These are phyloP conservation scores for Potentilla sterilis DNA, from an alignment of 306 rosid genomes.

Conservation along the genomic window DNA sequence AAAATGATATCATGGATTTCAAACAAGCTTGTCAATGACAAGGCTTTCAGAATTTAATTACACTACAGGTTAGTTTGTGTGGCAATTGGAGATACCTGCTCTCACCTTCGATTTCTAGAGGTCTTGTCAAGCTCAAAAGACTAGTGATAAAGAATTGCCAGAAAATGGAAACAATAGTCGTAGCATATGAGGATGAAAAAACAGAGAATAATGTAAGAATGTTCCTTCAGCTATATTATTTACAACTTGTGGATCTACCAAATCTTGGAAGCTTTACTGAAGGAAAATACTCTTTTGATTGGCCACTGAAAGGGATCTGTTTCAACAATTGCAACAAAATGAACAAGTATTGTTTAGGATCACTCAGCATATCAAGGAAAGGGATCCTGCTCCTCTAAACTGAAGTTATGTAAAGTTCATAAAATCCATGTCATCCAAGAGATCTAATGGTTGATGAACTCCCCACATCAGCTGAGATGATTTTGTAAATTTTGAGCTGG, in stretches of 20 bases:
- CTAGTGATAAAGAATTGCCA: neutral
- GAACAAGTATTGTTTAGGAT: neutral
- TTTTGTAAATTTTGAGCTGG: neutral
- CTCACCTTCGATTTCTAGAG: neutral
- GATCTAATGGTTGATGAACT: too few relatives aligned
- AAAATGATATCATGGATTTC: neutral
- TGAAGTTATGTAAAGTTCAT: too few relatives aligned
- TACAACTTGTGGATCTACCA: neutral
- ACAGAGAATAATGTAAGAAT: neutral
- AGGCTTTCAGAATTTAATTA: constrained; percentile 4
- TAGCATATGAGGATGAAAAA: neutral
- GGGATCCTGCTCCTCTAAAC: too few relatives aligned
- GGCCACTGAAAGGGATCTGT: neutral
- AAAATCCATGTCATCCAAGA: too few relatives aligned
- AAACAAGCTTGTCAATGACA: neutral
- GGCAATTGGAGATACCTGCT: neutral
- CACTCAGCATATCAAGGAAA: neutral
- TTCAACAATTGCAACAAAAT: neutral
- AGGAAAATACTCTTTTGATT: neutral
- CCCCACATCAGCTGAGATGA: too few relatives aligned
- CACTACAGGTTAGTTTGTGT: neutral
- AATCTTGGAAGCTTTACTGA: neutral
- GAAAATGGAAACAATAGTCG: constrained; percentile 3
- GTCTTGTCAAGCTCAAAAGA: neutral
- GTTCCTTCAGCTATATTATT: neutral